Base-by-base conservation (phyloP, 1,139 yeast genomes). In the Geotrichum carabidarum region DNA sequence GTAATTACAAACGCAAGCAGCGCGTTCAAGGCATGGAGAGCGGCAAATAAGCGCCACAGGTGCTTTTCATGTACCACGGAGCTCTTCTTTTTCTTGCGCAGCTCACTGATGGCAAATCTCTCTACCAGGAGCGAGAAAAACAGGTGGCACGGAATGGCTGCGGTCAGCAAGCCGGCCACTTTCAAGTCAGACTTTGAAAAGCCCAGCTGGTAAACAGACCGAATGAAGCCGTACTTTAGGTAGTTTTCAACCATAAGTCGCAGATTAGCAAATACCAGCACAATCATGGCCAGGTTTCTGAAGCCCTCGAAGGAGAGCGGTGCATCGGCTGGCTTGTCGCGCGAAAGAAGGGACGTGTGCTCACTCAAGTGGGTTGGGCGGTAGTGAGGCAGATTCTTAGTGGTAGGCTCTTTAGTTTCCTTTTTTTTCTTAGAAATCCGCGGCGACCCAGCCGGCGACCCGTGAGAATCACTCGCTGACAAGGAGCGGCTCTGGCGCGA, bases 231-330 rank as follows among this genome's bases (percentile, higher is more conserved):
- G 53, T 71, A 68, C 50, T 65, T 66, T 18, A 59, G 61, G 63
- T 71, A 73, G 59, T 74, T 75, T 47, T 68, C 72, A 40, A 69
- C 59, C 42, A 74, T 57, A 27, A 74, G 65, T n/a, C 77, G 69
- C 40, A 73, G 57, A 51, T 74, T 74, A 36, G 76, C 73, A 34
- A 68, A 66, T 27, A 68, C 62, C 48, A 74, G 63, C 1, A 72
- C 64, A 15, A 74, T 69, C 68, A 73, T 66, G 14, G 71, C 67
- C 41, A 75, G 62, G 58, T 74, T 74, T 49, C 70, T 70, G 60
- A 74, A 70, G 18, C 78, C 78, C 2, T 69, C 64, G 51, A 62
- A 67, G 14, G 68, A 63, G 8, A 67, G 60, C n/a, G 55, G 38
- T 12, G 31, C 41, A 35, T 53, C 54, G 27, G 35, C n/a, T 43